These are phyloP conservation scores for Naganishia vaughanmartiniae DNA, from an alignment of 768 basidiomycete genomes.

Conservation along the genomic window DNA sequence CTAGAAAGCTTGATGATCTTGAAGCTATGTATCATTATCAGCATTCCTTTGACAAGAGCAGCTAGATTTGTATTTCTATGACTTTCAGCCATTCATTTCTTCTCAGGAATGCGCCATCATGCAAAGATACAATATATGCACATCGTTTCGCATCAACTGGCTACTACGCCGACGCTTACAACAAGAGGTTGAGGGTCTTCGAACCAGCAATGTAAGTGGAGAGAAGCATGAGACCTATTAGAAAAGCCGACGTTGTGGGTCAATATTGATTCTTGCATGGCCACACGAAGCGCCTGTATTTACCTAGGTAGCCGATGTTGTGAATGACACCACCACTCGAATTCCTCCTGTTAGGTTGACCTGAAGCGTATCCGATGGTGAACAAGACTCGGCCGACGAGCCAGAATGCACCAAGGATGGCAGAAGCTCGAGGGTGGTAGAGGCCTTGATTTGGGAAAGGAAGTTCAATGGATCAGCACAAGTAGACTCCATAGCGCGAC, in stretches of 20 bases:
- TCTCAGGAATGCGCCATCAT: background rate
- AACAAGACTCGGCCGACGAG: slow-evolving; percentile 30
- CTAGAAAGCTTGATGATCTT: background rate
- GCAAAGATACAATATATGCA: background rate
- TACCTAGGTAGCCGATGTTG: slow-evolving; percentile 22
- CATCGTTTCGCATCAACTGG: background rate
- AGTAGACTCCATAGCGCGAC: background rate
- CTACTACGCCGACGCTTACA: background rate
- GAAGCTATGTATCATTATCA: slow-evolving; percentile 10
- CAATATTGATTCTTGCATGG: background rate
- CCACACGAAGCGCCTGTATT: background rate
- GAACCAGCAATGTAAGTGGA: slow-evolving; percentile 12
- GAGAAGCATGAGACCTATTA: slow-evolving; percentile 8
- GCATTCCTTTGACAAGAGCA: slow-evolving; percentile 1
- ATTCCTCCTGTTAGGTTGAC: too few relatives aligned
- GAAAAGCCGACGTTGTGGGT: background rate
- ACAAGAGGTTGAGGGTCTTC: slow-evolving; percentile 14
- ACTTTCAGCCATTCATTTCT: background rate
- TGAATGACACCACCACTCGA: slow-evolving; percentile 8
- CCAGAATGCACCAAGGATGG: slow-evolving; percentile 25
- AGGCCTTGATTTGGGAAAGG: slow-evolving; percentile 8
- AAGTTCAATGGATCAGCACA: too few relatives aligned
- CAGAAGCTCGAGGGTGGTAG: slow-evolving; percentile 23
- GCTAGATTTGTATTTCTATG: background rate
- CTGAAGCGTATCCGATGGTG: slow-evolving; percentile 29